A percentile compares a stretch with the other conserved stretches of the same genome.
These are phyloP conservation scores for Paecilomyces variotii DNA, from an alignment of 2,329 filamentous ascomycete species.

Conservation along the genomic window DNA sequence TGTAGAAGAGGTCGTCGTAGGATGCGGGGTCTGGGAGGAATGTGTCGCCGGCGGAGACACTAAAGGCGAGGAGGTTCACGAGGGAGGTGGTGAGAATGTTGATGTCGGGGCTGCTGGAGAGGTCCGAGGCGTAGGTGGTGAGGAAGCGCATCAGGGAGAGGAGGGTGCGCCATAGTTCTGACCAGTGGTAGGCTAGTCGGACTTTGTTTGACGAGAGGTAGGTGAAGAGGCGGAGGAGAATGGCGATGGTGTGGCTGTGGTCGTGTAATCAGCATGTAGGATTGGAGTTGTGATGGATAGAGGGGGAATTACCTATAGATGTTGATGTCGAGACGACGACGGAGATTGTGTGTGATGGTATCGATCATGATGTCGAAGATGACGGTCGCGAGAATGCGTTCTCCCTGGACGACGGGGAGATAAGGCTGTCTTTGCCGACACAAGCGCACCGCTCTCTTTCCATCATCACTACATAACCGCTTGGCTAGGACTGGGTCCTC, in stretches of 20 bases:
- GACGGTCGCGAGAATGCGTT: conserved; percentile 65
- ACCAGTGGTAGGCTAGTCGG: conserved; percentile 85
- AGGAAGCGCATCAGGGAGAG: conserved; percentile 85
- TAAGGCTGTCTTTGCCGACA: conserved; percentile 85
- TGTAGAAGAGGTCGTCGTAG: conserved; percentile 98
- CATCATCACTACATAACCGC: conserved; percentile 71
- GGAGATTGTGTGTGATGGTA: conserved; percentile 87
- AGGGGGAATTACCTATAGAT: conserved; percentile 57
- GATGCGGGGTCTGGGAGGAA: conserved; percentile 81
- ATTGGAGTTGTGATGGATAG: not conserved
- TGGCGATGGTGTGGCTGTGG: conserved; percentile 60
- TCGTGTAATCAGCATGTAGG: not conserved
- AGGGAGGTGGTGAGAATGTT: conserved; percentile 66
- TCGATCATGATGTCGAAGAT: conserved; percentile 85
- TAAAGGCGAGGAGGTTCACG: conserved; percentile 74
- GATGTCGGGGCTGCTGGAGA: conserved; percentile 62
- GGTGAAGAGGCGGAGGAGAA: conserved; percentile 74
- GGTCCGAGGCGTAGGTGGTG: conserved; percentile 72
- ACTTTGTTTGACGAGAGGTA: conserved; percentile 76
- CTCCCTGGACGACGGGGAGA: conserved; percentile 63
- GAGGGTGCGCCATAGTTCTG: conserved; percentile 84
- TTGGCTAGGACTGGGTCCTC: conserved; percentile 80
- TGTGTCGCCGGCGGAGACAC: conserved; percentile 76
- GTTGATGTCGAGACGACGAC: conserved; percentile 72
- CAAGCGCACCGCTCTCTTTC: conserved; percentile 65